Evolutionary conservation across 2,329 filamentous ascomycete genomes (phyloP).

Genomic region (Talaromyces sp.): DNA sequence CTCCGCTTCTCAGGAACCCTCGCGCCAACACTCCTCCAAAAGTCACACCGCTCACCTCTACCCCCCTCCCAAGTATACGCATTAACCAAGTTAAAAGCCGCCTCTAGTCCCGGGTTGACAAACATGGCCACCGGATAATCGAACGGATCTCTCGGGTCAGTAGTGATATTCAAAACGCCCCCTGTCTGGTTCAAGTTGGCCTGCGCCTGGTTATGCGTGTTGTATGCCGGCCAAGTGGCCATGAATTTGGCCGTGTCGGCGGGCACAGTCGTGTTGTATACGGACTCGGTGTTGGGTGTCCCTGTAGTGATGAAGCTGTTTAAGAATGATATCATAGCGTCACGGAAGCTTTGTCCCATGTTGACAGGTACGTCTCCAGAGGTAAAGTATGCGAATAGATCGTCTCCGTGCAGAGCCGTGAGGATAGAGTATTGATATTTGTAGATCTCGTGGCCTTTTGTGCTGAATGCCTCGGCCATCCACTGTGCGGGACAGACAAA

Average conservation of each 20-base stretch:
- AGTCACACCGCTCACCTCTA: slow-evolving; percentile 41
- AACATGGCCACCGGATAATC: slow-evolving; percentile 18
- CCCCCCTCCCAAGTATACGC: slow-evolving; percentile 45
- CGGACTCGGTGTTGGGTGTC: slow-evolving; percentile 30
- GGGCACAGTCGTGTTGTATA: slow-evolving; percentile 19
- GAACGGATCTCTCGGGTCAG: slow-evolving; percentile 12
- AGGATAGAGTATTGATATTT: slow-evolving; percentile 58
- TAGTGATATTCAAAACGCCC: slow-evolving; percentile 18
- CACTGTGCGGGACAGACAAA: slow-evolving; percentile 55
- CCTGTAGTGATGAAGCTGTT: slow-evolving; percentile 43
- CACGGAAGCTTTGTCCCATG: slow-evolving; percentile 10
- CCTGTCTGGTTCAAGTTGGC: slow-evolving; percentile 46
- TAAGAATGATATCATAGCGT: slow-evolving; percentile 26
- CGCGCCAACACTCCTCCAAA: slow-evolving; percentile 30
- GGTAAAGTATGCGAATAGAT: slow-evolving; percentile 47
- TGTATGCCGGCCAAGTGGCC: slow-evolving; percentile 32
- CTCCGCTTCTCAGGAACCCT: slow-evolving; percentile 12
- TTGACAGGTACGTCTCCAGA: background rate
- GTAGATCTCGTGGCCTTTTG: slow-evolving; percentile 29
- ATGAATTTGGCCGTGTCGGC: background rate
- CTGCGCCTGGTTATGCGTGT: slow-evolving; percentile 27
- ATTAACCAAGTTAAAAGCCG: slow-evolving; percentile 37
- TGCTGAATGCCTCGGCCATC: slow-evolving; percentile 45
- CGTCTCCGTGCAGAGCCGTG: slow-evolving; percentile 59
- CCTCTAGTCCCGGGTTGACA: slow-evolving; percentile 26